Evolutionary conservation across 345 rosid species (phyloP).

Genomic region (Arabis alpina): DNA sequence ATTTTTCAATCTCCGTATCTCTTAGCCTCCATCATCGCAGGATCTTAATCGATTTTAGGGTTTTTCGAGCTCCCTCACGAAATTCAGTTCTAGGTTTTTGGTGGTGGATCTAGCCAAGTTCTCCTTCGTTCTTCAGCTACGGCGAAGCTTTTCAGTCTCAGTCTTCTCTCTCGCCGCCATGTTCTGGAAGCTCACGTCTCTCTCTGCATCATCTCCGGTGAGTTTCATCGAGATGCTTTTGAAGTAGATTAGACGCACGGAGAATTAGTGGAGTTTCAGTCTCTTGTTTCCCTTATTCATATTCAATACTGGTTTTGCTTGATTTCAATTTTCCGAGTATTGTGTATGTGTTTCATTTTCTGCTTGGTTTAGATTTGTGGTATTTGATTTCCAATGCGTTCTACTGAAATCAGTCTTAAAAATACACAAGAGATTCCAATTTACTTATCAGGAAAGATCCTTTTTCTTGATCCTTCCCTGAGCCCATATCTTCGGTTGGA

Average conservation of each 20-base stretch:
- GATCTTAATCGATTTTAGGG: slow-evolving; percentile 30
- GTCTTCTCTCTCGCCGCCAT: slow-evolving; percentile 45
- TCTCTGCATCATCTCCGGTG: slow-evolving; percentile 94
- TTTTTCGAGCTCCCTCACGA: slow-evolving; percentile 26
- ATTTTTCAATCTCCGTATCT: slow-evolving; percentile 17
- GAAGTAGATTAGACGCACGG: not conserved
- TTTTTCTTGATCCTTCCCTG: too few relatives aligned
- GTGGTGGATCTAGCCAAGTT: slow-evolving; percentile 44
- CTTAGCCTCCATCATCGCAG: not conserved
- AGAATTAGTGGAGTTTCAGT: not conserved
- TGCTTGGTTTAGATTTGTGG: too few relatives aligned
- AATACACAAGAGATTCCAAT: not conserved
- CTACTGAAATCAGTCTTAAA: not conserved
- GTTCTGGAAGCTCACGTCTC: slow-evolving; percentile 96
- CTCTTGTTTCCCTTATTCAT: not conserved
- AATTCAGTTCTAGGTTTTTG: slow-evolving; percentile 35
- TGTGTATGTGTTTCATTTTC: not conserved
- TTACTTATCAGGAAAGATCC: too few relatives aligned
- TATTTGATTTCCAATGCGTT: not conserved
- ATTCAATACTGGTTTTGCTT: slow-evolving; percentile 3
- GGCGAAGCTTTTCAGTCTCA: slow-evolving; percentile 19
- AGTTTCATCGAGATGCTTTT: slow-evolving; percentile 5
- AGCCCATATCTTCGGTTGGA: not conserved
- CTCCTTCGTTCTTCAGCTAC: slow-evolving; percentile 36
- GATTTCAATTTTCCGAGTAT: not conserved